Base-by-base conservation (phyloP, 371 early-diverging fungal genomes). In the Mortierella sp. region DNA sequence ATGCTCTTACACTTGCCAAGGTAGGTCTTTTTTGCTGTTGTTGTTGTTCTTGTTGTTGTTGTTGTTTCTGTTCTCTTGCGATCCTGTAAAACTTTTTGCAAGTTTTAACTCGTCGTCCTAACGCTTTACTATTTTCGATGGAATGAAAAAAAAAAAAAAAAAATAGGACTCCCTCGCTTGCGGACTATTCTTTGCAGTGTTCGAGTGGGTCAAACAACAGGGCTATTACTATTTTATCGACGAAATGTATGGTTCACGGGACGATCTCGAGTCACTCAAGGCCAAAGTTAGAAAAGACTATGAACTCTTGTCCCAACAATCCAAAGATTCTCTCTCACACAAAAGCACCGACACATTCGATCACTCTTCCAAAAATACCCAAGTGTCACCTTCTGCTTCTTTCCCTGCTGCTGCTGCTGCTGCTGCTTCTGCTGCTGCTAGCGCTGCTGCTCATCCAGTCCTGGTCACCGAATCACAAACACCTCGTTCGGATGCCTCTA, bases 101-200 rank as follows among this genome's bases (percentile, higher is more conserved):
- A 45, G 16, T 46, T 16, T 46, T 46, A 16, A 46, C 11, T 46
- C 16, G 9, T 11, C 16, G 16, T 46, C 11, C 46, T 46, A 46
- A 16, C 9, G 11, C 16, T 21, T 9, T 52, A 18, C 19, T 21
- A 7, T 52, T 52, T 11, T n/a, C n/a, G n/a, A n/a, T n/a, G n/a
- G n/a, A n/a, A n/a, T n/a, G n/a, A n/a, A n/a, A n/a, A n/a, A n/a
- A n/a, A n/a, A n/a, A n/a, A n/a, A n/a, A n/a, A n/a, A 25, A n/a
- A 21, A 12, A 9, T 79, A 90, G 88, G 94, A 93, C 72, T 88
- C 90, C 0, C 64, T 90, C 15, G 90, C 92, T 0, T 93, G 90
- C 72, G 91, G 92, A 5, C 71, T 91, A 11, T 93, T 93, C 66
- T 93, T 93, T 84, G 92, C 91, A 1, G 87, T 91, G 6, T 93